phyloP scores from a whole-genome alignment of 2,329 filamentous ascomycete species.

The Xylariaceae sp. region DNA sequence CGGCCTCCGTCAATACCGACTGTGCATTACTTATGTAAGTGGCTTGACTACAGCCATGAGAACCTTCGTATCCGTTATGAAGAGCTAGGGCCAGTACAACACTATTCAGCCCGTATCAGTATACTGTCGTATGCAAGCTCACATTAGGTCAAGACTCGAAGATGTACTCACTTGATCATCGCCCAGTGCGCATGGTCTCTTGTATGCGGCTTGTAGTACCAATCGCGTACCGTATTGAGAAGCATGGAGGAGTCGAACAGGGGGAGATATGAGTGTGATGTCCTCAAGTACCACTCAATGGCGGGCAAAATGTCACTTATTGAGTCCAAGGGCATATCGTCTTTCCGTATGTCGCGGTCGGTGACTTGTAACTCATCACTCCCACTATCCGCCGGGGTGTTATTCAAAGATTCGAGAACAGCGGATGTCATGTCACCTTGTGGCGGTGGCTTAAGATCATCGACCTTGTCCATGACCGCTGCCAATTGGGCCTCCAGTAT shows the following conservation, averaged over 20 bases:
- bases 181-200: slow-evolving; percentile 32
- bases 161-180: slow-evolving; percentile 26
- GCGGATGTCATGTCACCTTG: neutral
- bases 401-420: neutral
- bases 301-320: slow-evolving; percentile 30
- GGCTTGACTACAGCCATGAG: slow-evolving; percentile 9
- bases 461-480: slow-evolving; percentile 11
- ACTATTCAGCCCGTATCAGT: slow-evolving; percentile 7
- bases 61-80: slow-evolving; percentile 20
- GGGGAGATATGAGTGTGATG: slow-evolving; percentile 32
- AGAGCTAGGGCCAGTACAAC: slow-evolving; percentile 34
- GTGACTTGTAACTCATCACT: neutral
- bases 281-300: slow-evolving; percentile 33
- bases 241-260: slow-evolving; percentile 33
- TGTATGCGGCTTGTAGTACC: slow-evolving; percentile 27
- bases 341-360: neutral
- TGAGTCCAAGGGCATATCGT: slow-evolving; percentile 21
- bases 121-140: neutral
- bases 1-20: slow-evolving; percentile 22
- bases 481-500: slow-evolving; percentile 13
- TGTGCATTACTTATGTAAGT: slow-evolving; percentile 35
- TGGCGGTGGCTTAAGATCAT: slow-evolving; percentile 1
- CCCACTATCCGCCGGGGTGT: neutral
- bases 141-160: slow-evolving; percentile 8
- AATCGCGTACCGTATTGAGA: slow-evolving; percentile 30